These are phyloP conservation scores for Phallus indusiatus DNA, from an alignment of 768 basidiomycete species.

Conservation along the genomic window DNA sequence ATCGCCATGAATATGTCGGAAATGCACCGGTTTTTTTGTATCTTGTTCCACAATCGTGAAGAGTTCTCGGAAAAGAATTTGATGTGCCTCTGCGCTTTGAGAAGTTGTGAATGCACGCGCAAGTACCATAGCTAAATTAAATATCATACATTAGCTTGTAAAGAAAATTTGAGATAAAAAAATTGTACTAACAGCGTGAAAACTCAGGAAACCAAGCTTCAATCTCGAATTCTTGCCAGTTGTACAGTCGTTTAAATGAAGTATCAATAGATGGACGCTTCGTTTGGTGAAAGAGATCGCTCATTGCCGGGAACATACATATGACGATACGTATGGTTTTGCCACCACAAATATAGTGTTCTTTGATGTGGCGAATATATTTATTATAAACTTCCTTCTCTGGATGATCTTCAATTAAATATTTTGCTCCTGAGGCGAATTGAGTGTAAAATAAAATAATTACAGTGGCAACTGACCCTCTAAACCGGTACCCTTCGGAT, in stretches of 20 bases:
- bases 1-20: conserved; percentile 17
- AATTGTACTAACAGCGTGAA: conserved; percentile 9
- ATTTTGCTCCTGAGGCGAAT: conserved; percentile 3
- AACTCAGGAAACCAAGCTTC: conserved; percentile 13
- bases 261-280: conserved; percentile 13
- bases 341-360: conserved; percentile 4
- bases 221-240: conserved; percentile 16
- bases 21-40: conserved; percentile 13
- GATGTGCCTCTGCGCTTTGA: conserved; percentile 19
- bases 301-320: conserved; percentile 19
- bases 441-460: neutral
- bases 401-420: conserved; percentile 9
- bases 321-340: conserved; percentile 14
- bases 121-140: conserved; percentile 14
- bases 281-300: conserved; percentile 10
- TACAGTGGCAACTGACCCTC: conserved; percentile 11
- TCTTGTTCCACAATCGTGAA: conserved; percentile 15
- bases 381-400: conserved; percentile 6
- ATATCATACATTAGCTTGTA: neutral
- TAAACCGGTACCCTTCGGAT: conserved; percentile 19
- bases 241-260: conserved; percentile 12
- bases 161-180: neutral
- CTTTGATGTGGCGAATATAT: conserved; percentile 18
- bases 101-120: conserved; percentile 20
- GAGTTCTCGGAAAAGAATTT: conserved; percentile 16